Base-by-base conservation (phyloP, 192 early-diverging fungal species). In the Mortierella claussenii region DNA sequence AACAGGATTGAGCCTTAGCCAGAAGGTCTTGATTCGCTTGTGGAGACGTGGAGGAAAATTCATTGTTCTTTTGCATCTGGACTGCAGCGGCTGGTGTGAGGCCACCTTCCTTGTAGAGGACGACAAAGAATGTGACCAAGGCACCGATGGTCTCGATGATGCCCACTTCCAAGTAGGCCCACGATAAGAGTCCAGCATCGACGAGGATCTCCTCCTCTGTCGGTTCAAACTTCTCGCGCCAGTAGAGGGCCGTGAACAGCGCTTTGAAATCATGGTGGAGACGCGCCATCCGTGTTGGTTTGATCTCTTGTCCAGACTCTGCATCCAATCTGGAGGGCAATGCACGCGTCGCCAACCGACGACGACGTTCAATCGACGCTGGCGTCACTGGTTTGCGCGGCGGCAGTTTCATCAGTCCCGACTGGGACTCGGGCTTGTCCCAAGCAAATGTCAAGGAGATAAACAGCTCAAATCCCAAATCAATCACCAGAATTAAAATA, bases 381-480 rank as follows among this genome's bases (percentile, higher is more conserved):
- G 81, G 79, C 1, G 89, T 94, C 6, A 98, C 95, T 8, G 96
- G 97, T 63, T 89, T 92, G 55, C 96, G 91, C 34, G 97, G 95
- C 33, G 85, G 89, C 65, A 97, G 69, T 76, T 89, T 91, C 97
- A 98, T 98, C 56, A 97, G 76, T 42, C 88, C 88, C 21, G 67
- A 82, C 47, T 69, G 59, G 15, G 87, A 84, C 83, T 98, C 97
- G 13, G 95, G 82, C 36, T 87, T 86, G 80, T 98, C 97, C 90
- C 90, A 98, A 7, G 97, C 97, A 79, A 88, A 97, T 1, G 90
- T 86, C 42, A 98, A 81, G 2, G 95, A 93, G 15, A 88, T 82
- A 50, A 92, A 85, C 55, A 98, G 65, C 82, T 98, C 97, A 70
- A 95, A 98, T 6, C 97, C 97, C 37, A 98, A 86, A 86, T 98